Evolutionary conservation across 2,329 filamentous ascomycete genomes (phyloP).

Genomic region (Ascochyta lentis): DNA sequence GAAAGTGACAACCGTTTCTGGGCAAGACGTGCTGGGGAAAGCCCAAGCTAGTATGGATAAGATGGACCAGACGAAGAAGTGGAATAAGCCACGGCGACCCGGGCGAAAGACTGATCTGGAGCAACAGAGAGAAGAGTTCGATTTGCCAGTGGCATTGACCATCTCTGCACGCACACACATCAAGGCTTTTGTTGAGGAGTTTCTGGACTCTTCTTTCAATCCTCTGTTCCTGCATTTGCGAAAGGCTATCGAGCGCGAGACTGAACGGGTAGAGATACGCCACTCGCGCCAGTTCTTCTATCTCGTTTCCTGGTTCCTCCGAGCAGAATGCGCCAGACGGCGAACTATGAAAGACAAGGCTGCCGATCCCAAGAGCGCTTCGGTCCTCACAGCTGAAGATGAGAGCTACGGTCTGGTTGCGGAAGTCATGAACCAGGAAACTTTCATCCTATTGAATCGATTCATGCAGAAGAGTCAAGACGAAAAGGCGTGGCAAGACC

Average conservation of each 20-base stretch:
- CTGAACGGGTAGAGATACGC: slow-evolving; percentile 76
- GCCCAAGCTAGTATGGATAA: slow-evolving; percentile 77
- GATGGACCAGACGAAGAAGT: slow-evolving; percentile 90
- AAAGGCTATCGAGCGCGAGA: slow-evolving; percentile 88
- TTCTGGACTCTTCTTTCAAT: slow-evolving; percentile 94
- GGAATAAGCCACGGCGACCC: slow-evolving; percentile 75
- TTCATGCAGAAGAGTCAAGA: slow-evolving; percentile 81
- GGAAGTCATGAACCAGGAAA: slow-evolving; percentile 90
- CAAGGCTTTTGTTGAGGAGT: slow-evolving; percentile 85
- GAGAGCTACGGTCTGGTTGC: slow-evolving; percentile 88
- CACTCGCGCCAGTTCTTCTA: slow-evolving; percentile 92
- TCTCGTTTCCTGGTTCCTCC: slow-evolving; percentile 88
- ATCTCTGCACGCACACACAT: slow-evolving; percentile 77
- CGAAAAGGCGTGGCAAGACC: slow-evolving; percentile 83
- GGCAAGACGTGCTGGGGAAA: slow-evolving; percentile 82
- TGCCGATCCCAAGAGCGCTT: slow-evolving; percentile 53
- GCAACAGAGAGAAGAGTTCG: slow-evolving; percentile 67
- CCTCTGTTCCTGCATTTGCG: slow-evolving; percentile 82
- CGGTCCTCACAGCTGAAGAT: slow-evolving; percentile 57
- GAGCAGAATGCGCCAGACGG: slow-evolving; percentile 79
- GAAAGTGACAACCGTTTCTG: slow-evolving; percentile 84
- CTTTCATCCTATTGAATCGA: slow-evolving; percentile 86
- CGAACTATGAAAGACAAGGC: slow-evolving; percentile 61
- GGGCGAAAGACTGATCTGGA: slow-evolving; percentile 51
- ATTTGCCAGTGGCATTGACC: slow-evolving; percentile 73